These are phyloP conservation scores for Penicillium manginii DNA, from an alignment of 495 filamentous ascomycete genomes.

Conservation along the genomic window DNA sequence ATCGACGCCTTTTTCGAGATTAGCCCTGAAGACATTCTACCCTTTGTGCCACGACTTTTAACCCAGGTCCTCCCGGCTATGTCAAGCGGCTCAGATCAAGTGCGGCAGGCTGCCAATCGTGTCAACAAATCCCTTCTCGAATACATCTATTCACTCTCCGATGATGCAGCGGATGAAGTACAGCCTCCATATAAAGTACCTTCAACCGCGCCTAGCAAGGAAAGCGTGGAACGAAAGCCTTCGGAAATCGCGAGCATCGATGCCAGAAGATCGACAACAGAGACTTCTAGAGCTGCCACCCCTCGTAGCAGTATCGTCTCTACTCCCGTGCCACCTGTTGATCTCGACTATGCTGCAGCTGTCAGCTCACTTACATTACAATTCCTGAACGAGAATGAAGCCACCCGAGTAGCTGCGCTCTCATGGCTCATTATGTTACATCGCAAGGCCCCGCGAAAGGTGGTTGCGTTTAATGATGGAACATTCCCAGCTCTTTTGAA, in stretches of 20 bases:
- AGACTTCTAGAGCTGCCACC: slow-evolving; percentile 49
- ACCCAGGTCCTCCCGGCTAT: slow-evolving; percentile 93
- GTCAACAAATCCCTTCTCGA: slow-evolving; percentile 91
- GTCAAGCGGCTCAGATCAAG: slow-evolving; percentile 85
- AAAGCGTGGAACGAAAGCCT: slow-evolving; percentile 55
- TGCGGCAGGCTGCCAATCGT: slow-evolving; percentile 82
- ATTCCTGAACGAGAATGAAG: slow-evolving; percentile 96
- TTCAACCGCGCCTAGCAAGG: slow-evolving; percentile 50
- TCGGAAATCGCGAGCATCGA: slow-evolving; percentile 38
- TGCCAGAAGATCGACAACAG: slow-evolving; percentile 37
- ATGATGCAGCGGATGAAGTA: slow-evolving; percentile 61
- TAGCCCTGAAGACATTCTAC: slow-evolving; percentile 95
- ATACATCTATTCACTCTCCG: slow-evolving; percentile 87
- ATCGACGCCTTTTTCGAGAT: slow-evolving; percentile 97
- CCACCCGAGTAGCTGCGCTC: slow-evolving; percentile 88
- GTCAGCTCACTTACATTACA: slow-evolving; percentile 92
- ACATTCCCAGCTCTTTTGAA: slow-evolving; percentile 96
- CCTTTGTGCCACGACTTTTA: slow-evolving; percentile 88
- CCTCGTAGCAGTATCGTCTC: slow-evolving; percentile 48
- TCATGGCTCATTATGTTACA: slow-evolving; percentile 98
- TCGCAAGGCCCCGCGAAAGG: slow-evolving; percentile 89
- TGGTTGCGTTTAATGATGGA: slow-evolving; percentile 93
- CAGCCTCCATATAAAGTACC: slow-evolving; percentile 42
- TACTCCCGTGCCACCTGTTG: slow-evolving; percentile 52
- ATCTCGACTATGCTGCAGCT: slow-evolving; percentile 96